Evolutionary conservation across 495 filamentous ascomycete genomes (phyloP).

Genomic region (Cudoniella acicularis): DNA sequence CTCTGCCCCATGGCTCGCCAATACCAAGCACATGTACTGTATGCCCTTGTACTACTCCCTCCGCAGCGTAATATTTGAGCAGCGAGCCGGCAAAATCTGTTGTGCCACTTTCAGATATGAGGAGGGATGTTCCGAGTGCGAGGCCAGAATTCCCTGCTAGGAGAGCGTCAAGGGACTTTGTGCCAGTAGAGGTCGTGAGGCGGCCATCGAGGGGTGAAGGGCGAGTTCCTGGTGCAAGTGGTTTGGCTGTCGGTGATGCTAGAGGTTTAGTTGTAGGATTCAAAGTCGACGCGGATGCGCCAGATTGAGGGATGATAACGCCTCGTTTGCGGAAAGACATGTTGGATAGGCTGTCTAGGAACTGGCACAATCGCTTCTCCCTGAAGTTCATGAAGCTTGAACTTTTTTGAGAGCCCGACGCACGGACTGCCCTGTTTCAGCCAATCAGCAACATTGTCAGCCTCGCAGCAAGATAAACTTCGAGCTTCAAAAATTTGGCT

Average conservation of each 20-base stretch:
- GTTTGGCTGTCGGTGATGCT: slow-evolving; percentile 33
- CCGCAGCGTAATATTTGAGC: slow-evolving; percentile 85
- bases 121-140: slow-evolving; percentile 70
- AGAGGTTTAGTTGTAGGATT: slow-evolving; percentile 13
- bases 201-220: slow-evolving; percentile 89
- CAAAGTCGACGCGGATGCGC: background rate
- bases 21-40: slow-evolving; percentile 80
- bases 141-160: slow-evolving; percentile 88
- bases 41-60: slow-evolving; percentile 90
- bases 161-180: slow-evolving; percentile 75
- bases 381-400: background rate
- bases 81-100: slow-evolving; percentile 89
- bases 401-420: background rate
- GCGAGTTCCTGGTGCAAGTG: slow-evolving; percentile 62
- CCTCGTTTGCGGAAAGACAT: slow-evolving; percentile 95
- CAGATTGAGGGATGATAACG: slow-evolving; percentile 55
- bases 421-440: background rate
- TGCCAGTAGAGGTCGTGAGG: slow-evolving; percentile 86
- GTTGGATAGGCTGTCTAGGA: background rate
- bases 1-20: slow-evolving; percentile 73
- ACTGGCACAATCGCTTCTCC: background rate
- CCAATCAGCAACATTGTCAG: background rate
- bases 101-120: slow-evolving; percentile 90
- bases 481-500: slow-evolving; percentile 6
- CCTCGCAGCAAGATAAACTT: background rate